phyloP scores from a whole-genome alignment of 164 flowering plant genomes.

The Santalum album region DNA sequence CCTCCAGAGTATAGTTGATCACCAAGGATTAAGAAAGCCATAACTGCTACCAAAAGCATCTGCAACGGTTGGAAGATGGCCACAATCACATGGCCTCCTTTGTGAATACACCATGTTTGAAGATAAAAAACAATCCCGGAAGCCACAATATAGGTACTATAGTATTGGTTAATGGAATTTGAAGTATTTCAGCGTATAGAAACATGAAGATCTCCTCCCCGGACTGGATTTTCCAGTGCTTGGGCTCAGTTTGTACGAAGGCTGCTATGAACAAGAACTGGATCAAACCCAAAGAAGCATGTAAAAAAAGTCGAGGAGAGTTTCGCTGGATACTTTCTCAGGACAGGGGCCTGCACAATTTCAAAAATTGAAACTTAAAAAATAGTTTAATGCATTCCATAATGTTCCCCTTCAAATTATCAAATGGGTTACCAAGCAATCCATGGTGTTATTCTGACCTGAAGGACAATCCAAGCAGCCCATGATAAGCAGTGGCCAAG shows the following conservation, averaged over 20 bases:
- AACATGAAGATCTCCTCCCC: slow-evolving; percentile 54
- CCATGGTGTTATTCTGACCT: slow-evolving; percentile 35
- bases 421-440: no score
- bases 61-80: slow-evolving; percentile 75
- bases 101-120: slow-evolving; percentile 80
- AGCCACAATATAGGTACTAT: slow-evolving; percentile 53
- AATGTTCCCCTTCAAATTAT: no score
- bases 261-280: slow-evolving; percentile 59
- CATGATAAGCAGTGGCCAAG: slow-evolving; percentile 76
- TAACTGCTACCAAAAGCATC: slow-evolving; percentile 58
- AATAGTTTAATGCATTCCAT: no score
- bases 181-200: slow-evolving; percentile 68
- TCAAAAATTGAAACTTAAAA: no score
- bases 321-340: slow-evolving; percentile 76
- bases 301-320: slow-evolving; percentile 70
- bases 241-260: slow-evolving; percentile 40
- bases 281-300: slow-evolving; percentile 68
- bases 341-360: slow-evolving; percentile 54
- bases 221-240: slow-evolving; percentile 56
- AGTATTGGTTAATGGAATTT: neutral
- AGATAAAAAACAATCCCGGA: slow-evolving; percentile 62
- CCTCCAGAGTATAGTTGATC: slow-evolving; percentile 70
- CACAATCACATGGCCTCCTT: slow-evolving; percentile 68
- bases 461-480: slow-evolving; percentile 83
- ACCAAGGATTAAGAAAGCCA: slow-evolving; percentile 66